Conservation (phyloP, 1,284 basidiomycete species). For the Clitocybe nebularis region DNA sequence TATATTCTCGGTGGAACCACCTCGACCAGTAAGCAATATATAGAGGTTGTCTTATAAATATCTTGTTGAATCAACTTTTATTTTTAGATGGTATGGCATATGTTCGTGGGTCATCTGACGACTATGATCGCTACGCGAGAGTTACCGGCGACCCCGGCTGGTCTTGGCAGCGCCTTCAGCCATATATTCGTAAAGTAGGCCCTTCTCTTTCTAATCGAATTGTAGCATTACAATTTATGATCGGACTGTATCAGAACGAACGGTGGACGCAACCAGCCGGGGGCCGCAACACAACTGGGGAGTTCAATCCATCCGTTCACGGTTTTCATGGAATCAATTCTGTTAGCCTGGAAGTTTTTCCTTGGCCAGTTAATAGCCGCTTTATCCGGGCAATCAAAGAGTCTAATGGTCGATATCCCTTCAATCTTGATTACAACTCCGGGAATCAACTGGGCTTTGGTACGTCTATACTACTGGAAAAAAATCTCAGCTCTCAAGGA, state of each 20-base stretch:
- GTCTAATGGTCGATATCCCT: slow-evolving; percentile 22
- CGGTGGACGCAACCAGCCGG: slow-evolving; percentile 15
- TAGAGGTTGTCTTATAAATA: background rate
- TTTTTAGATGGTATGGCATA: slow-evolving; percentile 8
- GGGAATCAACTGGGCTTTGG: slow-evolving; percentile 27
- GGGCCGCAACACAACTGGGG: slow-evolving; percentile 16
- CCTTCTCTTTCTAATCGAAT: background rate
- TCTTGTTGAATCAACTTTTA: background rate
- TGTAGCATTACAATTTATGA: background rate
- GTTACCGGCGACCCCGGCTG: slow-evolving; percentile 8
- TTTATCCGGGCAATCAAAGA: slow-evolving; percentile 21
- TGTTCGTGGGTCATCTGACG: slow-evolving; percentile 7
- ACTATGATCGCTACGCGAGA: slow-evolving; percentile 10
- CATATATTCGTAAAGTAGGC: slow-evolving; percentile 12
- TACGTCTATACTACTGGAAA: slow-evolving; percentile 4
- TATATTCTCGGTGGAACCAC: slow-evolving; percentile 20
- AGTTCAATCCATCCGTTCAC: slow-evolving; percentile 20
- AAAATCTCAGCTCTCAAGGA: background rate
- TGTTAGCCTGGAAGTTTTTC: slow-evolving; percentile 22
- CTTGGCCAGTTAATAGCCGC: slow-evolving; percentile 17
- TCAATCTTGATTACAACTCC: slow-evolving; percentile 29
- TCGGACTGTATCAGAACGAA: slow-evolving; percentile 16
- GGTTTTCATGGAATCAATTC: slow-evolving; percentile 20
- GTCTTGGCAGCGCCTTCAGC: slow-evolving; percentile 9
- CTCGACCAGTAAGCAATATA: slow-evolving; percentile 17